Conservation (phyloP, 176 grass and related monocot genomes). For the Carex parvula region DNA sequence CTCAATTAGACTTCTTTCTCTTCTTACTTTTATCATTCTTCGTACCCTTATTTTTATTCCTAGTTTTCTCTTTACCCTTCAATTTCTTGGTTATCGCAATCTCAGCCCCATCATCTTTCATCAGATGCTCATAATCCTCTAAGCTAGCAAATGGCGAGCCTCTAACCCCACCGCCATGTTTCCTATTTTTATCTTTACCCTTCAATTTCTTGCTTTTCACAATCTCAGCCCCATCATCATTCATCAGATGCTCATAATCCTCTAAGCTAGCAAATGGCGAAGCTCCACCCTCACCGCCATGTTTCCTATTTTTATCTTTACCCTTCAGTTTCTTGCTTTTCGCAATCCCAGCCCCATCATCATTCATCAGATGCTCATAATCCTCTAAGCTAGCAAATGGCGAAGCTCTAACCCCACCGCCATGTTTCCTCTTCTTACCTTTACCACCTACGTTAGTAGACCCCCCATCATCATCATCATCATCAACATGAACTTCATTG, state of each 20-base stretch:
- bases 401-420: slow-evolving; percentile 31
- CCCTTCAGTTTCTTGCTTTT: slow-evolving; percentile 24
- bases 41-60: slow-evolving; percentile 19
- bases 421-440: slow-evolving; percentile 44
- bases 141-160: too few relatives aligned
- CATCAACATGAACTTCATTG: not conserved
- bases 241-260: too few relatives aligned
- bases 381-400: slow-evolving; percentile 88
- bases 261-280: slow-evolving; percentile 95
- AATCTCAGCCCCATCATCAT: too few relatives aligned
- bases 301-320: slow-evolving; percentile 30
- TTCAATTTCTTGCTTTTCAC: too few relatives aligned
- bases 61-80: slow-evolving; percentile 27
- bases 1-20: slow-evolving; percentile 35
- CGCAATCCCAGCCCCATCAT: not conserved
- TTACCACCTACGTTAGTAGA: slow-evolving; percentile 2
- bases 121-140: slow-evolving; percentile 73
- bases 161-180: too few relatives aligned
- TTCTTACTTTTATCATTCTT: slow-evolving; percentile 33
- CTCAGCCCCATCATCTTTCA: slow-evolving; percentile 20
- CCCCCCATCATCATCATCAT: not conserved
- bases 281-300: slow-evolving; percentile 22
- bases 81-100: slow-evolving; percentile 5
- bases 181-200: too few relatives aligned
- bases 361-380: slow-evolving; percentile 63